Conservation (phyloP, 768 basidiomycete species). For the Phylloporus rhodoxanthus region DNA sequence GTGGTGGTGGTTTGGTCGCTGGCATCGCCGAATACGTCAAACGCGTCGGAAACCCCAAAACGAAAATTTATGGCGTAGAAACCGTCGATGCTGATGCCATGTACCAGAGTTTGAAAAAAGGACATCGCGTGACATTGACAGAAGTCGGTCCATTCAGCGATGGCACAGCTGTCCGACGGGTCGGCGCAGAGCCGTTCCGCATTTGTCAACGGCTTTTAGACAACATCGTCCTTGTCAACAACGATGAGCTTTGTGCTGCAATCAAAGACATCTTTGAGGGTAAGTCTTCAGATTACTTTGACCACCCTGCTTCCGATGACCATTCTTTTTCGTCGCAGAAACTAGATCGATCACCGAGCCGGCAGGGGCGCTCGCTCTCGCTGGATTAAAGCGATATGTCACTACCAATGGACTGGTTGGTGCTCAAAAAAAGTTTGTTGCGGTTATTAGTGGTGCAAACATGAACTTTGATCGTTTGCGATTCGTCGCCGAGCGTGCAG, state of each 20-base stretch:
- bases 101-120: conserved; percentile 72
- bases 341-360: conserved; percentile 96
- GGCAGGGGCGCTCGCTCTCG: conserved; percentile 87
- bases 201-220: conserved; percentile 84
- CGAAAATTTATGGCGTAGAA: conserved; percentile 85
- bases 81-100: conserved; percentile 95
- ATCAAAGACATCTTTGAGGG: conserved; percentile 99
- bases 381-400: conserved; percentile 88
- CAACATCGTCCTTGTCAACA: conserved; percentile 76
- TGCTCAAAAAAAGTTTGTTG: conserved; percentile 83
- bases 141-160: conserved; percentile 98
- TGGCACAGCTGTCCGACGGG: conserved; percentile 93
- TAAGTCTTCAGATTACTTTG: conserved; percentile 25
- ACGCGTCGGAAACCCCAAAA: conserved; percentile 79
- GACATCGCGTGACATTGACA: conserved; percentile 72
- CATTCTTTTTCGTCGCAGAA: conserved; percentile 37
- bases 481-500: conserved; percentile 98
- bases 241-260: conserved; percentile 96
- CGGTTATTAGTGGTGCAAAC: conserved; percentile 91
- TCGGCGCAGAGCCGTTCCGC: conserved; percentile 92
- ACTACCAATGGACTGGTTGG: conserved; percentile 73
- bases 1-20: conserved; percentile 90
- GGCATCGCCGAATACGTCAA: conserved; percentile 92
- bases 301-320: neutral
- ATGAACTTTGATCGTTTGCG: conserved; percentile 98